Evolutionary conservation across 139 green algal species (phyloP).

Genomic region (Asterochloris erici): DNA sequence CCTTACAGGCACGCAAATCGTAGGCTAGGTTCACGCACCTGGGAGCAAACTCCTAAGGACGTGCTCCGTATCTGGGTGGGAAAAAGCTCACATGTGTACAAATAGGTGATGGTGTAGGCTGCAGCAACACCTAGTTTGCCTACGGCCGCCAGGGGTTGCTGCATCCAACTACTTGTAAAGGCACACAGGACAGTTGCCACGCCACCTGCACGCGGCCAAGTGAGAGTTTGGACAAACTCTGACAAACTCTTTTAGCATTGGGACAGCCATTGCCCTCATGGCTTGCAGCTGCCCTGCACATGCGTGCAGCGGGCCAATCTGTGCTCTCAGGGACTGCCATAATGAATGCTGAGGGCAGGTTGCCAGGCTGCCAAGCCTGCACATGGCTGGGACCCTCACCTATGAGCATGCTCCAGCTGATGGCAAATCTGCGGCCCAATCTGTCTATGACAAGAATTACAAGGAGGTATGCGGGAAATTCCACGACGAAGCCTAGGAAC

Average conservation of each 20-base stretch:
- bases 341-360: neutral
- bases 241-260: neutral
- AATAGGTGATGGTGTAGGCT: neutral
- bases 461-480: constrained; percentile 28
- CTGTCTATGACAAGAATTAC: constrained; percentile 27
- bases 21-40: neutral
- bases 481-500: constrained; percentile 30
- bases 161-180: constrained; percentile 3
- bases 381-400: constrained; percentile 13
- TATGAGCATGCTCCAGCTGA: constrained; percentile 22
- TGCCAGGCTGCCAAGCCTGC: neutral
- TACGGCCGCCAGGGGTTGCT: constrained; percentile 5
- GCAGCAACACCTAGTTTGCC: constrained; percentile 14
- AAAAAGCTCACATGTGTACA: constrained; percentile 28
- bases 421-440: constrained; percentile 33
- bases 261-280: neutral
- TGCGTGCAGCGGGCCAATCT: neutral
- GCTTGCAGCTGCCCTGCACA: neutral
- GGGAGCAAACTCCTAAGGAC: neutral
- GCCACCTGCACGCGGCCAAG: constrained; percentile 5
- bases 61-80: constrained; percentile 4
- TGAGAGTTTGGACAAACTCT: neutral
- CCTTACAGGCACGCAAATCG: neutral
- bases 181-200: constrained; percentile 16
- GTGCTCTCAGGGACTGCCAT: neutral